Percentiles rank a stretch among this genome's conserved stretches.
phyloP scores from a whole-genome alignment of 495 filamentous ascomycete species.

The Aeminium ludgeri region DNA sequence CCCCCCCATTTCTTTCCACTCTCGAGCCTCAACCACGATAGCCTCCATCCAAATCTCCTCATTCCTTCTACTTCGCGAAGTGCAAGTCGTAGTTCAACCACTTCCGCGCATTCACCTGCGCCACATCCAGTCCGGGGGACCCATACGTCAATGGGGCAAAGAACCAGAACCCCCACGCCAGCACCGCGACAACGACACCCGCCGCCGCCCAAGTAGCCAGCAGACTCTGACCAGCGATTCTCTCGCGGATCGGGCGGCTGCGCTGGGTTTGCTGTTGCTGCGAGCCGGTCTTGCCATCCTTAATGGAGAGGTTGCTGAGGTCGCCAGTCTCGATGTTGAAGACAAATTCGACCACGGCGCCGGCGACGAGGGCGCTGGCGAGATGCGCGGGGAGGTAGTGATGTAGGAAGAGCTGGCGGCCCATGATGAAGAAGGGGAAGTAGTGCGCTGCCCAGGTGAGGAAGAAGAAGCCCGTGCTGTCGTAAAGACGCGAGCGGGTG shows the following conservation, averaged over 20 bases:
- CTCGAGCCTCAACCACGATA: neutral
- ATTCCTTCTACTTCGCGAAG: constrained; percentile 70
- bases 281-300: constrained; percentile 34
- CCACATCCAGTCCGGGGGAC: constrained; percentile 72
- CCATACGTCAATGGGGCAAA: constrained; percentile 93
- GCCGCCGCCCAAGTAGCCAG: constrained; percentile 62
- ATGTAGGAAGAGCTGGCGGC: constrained; percentile 57
- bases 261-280: constrained; percentile 17
- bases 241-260: constrained; percentile 50
- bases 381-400: constrained; percentile 79
- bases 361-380: constrained; percentile 79
- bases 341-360: constrained; percentile 92
- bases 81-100: constrained; percentile 96
- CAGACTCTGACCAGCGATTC: constrained; percentile 65
- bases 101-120: constrained; percentile 68
- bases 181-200: constrained; percentile 46
- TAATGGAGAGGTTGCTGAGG: constrained; percentile 25
- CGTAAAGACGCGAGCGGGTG: constrained; percentile 84
- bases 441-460: constrained; percentile 66
- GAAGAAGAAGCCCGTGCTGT: constrained; percentile 97
- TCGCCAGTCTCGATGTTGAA: constrained; percentile 69
- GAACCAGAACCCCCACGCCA: constrained; percentile 72
- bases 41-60: neutral
- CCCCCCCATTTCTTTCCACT: too few relatives aligned
- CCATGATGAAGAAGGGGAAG: constrained; percentile 61